Conservation (phyloP, 257 asterid genomes). For the Solanum neorickii region DNA sequence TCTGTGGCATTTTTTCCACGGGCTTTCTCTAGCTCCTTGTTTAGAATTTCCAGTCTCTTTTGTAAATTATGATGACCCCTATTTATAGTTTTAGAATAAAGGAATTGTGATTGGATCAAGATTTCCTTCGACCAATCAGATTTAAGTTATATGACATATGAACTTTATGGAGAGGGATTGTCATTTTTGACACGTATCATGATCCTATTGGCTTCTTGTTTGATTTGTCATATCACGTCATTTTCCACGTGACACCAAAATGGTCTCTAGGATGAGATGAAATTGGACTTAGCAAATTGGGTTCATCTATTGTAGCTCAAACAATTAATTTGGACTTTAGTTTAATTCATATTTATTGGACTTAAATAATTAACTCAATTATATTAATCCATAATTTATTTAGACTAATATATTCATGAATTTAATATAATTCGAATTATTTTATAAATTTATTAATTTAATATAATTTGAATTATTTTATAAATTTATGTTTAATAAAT, state of each 20-base stretch:
- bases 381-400: not conserved
- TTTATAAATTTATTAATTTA: too few species aligned
- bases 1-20: not conserved
- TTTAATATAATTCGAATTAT: too few species aligned
- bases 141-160: not conserved
- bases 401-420: not conserved
- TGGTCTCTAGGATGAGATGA: not conserved
- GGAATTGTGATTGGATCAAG: not conserved
- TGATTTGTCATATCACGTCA: not conserved
- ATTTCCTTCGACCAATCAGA: not conserved
- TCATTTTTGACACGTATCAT: not conserved
- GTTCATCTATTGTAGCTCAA: not conserved
- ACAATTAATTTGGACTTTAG: not conserved
- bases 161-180: too few species aligned
- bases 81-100: too few species aligned
- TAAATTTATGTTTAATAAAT: too few species aligned
- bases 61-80: not conserved
- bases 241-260: not conserved
- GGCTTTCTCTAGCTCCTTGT: not conserved
- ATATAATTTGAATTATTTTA: too few species aligned
- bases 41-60: not conserved
- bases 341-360: not conserved
- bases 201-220: not conserved
- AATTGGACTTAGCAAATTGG: not conserved
- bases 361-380: too few species aligned